Evolutionary conservation across 2,329 filamentous ascomycete species (phyloP), one percentile per base, ranked within the genome.

Genomic region (Elsinoe batatas): DNA sequence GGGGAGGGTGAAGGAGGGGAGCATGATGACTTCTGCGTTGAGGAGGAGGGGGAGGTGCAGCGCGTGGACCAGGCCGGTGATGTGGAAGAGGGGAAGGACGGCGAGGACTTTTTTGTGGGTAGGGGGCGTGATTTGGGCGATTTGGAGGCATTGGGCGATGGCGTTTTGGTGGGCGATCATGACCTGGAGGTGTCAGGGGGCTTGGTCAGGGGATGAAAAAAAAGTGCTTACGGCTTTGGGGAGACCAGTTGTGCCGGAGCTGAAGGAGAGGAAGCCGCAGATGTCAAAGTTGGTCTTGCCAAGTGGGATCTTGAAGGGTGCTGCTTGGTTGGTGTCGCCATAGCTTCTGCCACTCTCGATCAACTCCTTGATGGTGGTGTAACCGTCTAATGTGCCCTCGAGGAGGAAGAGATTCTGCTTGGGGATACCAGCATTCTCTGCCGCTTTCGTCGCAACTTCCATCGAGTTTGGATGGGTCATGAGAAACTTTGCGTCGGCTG

Each of bases 11-110:
- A 86, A 87, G 5, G 74, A 67, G 0, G 81, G 79, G 1, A 85
- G 73, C 75, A 86, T 83, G 64, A 81, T 76, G 30, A 85, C 81
- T 61, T 84, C 76, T n/a, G 79, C 80, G 63, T 86, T 85, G 40
- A 84, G 69, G 7, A 81, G 66, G 26, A 85, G 67, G 0, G 83
- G 82, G 0, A 85, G 71, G 63, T 85, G 81, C 58, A 86, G 74
- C 36, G 78, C 73, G 61, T 84, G 80, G 3, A 84, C 77, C 1
- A 85, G 73, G 1, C 82, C 82, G 1, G 80, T 82, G 61, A 83
- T 83, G 67, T 83, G 80, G 66, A 82, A 84, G 32, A 80, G 71
- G 0, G 81, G 81, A 12, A 84, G 68, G 1, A 82, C 79, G 4
- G 78, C 79, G 2, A 83, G 69, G n/a, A 79, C 70, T 30, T 73